Evolutionary conservation across 805 yeast genomes (phyloP).

Genomic region (Hermanozyma aechmeae): DNA sequence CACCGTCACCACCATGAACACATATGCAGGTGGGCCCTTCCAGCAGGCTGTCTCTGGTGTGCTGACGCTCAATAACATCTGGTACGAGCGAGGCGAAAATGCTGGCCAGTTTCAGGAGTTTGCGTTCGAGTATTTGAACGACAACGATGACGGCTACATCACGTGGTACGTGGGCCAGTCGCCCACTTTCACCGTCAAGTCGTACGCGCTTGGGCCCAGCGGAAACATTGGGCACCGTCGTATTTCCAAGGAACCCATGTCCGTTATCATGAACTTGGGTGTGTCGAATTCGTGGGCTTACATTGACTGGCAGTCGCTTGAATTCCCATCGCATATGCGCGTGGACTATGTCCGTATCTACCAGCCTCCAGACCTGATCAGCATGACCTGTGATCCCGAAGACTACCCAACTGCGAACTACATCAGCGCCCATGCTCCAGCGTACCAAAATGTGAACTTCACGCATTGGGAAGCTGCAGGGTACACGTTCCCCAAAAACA

Average conservation of each 20-base stretch:
- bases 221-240: slow-evolving; percentile 84
- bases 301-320: slow-evolving; percentile 77
- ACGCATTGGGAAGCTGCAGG: slow-evolving; percentile 77
- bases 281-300: slow-evolving; percentile 88
- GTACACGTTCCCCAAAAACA: slow-evolving; percentile 36
- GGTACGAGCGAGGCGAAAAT: slow-evolving; percentile 67
- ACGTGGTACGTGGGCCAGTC: slow-evolving; percentile 78
- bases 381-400: slow-evolving; percentile 76
- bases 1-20: slow-evolving; percentile 69
- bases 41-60: slow-evolving; percentile 89
- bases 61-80: slow-evolving; percentile 65
- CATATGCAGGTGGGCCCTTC: slow-evolving; percentile 86
- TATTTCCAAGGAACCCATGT: slow-evolving; percentile 88
- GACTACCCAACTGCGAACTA: slow-evolving; percentile 83
- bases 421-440: slow-evolving; percentile 58
- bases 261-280: slow-evolving; percentile 80
- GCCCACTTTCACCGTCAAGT: slow-evolving; percentile 66
- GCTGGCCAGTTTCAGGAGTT: slow-evolving; percentile 54
- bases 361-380: slow-evolving; percentile 60
- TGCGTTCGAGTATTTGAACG: slow-evolving; percentile 72
- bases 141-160: slow-evolving; percentile 59
- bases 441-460: slow-evolving; percentile 59
- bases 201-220: slow-evolving; percentile 75
- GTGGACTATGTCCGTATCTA: slow-evolving; percentile 87
- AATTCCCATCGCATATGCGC: slow-evolving; percentile 69